Evolutionary conservation across 1,284 basidiomycete species (phyloP).

Genomic region (Puccinia polysora): DNA sequence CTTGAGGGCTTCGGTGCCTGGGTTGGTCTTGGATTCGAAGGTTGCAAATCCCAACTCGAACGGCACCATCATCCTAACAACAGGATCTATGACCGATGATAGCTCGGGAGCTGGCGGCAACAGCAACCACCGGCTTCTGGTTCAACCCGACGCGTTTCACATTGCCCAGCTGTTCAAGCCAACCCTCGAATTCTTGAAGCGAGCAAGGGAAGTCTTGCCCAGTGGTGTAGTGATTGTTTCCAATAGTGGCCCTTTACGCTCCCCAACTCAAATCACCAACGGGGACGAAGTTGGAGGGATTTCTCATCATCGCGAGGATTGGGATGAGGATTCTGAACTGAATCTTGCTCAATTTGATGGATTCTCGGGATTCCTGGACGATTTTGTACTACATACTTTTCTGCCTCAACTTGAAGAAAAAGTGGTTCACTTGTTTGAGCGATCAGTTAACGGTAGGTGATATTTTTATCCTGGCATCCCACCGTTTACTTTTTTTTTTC

Average conservation of each 20-base stretch:
- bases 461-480: neutral
- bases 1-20: conserved; percentile 85
- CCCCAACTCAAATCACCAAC: neutral
- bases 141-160: conserved; percentile 89
- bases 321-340: conserved; percentile 10
- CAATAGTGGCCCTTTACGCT: conserved; percentile 10
- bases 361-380: conserved; percentile 75
- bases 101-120: conserved; percentile 44
- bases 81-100: conserved; percentile 27
- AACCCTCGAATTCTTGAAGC: conserved; percentile 76
- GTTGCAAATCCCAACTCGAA: conserved; percentile 55
- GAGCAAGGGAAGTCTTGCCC: conserved; percentile 66
- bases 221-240: conserved; percentile 64
- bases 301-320: conserved; percentile 8
- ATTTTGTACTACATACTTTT: conserved; percentile 90
- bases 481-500: neutral
- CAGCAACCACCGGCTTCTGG: conserved; percentile 76
- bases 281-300: neutral
- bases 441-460: conserved; percentile 67
- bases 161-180: conserved; percentile 90
- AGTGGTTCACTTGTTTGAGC: conserved; percentile 78
- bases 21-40: conserved; percentile 61
- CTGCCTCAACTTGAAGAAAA: conserved; percentile 93
- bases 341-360: conserved; percentile 56
- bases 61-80: conserved; percentile 5